Conservation (phyloP, 495 filamentous ascomycete genomes). For the Acidiella bohemica region DNA sequence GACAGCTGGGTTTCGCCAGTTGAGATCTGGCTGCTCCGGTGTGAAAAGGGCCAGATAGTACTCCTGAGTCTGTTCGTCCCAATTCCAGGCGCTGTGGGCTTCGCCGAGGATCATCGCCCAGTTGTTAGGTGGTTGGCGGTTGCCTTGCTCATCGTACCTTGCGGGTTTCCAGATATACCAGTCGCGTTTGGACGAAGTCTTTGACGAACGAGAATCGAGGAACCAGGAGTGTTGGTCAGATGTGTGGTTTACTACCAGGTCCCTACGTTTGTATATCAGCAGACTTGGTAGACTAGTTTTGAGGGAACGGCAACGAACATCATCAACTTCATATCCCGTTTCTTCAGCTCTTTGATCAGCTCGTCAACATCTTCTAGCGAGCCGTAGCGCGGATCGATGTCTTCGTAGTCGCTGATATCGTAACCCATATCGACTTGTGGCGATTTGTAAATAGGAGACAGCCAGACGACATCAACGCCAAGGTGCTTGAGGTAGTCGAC, state of each 20-base stretch:
- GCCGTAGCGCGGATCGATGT: conserved; percentile 40
- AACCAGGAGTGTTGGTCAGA: conserved; percentile 46
- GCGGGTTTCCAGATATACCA: conserved; percentile 50
- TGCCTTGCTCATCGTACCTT: conserved; percentile 36
- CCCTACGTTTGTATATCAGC: too few species aligned
- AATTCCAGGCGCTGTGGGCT: conserved; percentile 40
- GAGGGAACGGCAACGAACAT: conserved; percentile 32
- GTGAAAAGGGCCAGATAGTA: conserved; percentile 43
- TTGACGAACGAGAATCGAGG: conserved; percentile 36
- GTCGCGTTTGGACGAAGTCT: conserved; percentile 37
- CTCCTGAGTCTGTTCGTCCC: conserved; percentile 38
- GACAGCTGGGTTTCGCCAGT: conserved; percentile 40
- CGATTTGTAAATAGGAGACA: conserved; percentile 31
- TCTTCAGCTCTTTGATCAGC: conserved; percentile 37
- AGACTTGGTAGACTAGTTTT: not conserved
- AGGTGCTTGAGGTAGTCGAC: conserved; percentile 30
- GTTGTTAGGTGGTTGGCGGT: conserved; percentile 44
- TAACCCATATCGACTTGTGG: conserved; percentile 34
- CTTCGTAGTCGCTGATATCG: conserved; percentile 28
- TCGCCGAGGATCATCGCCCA: conserved; percentile 42
- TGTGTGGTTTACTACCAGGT: conserved; percentile 44
- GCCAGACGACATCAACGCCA: conserved; percentile 30
- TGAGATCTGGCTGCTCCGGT: conserved; percentile 41
- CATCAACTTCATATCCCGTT: conserved; percentile 39
- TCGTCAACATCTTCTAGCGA: conserved; percentile 41